A percentile compares a stretch with the other conserved stretches of the same genome.
phyloP scores from a whole-genome alignment of 805 yeast species.

The Tetrapisispora fleetii region DNA sequence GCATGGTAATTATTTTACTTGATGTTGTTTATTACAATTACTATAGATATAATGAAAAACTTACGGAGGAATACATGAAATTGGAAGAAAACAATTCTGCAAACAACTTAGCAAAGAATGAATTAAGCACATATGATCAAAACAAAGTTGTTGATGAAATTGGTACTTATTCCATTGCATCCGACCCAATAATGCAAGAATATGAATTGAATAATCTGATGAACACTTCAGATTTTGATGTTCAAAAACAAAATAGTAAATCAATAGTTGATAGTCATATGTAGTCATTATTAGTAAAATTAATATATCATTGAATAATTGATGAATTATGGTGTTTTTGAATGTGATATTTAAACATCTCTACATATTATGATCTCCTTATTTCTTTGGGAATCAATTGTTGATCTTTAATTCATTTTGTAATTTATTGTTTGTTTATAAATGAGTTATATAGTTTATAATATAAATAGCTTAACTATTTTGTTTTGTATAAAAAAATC shows the following conservation, averaged over 20 bases:
- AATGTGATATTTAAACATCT: not conserved
- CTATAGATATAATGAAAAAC: conserved; percentile 35
- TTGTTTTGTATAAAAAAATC: not conserved
- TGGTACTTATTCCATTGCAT: not conserved
- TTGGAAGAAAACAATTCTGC: not conserved
- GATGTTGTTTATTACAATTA: conserved; percentile 82
- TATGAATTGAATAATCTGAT: conserved; percentile 5
- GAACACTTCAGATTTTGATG: not conserved
- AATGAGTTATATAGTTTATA: conserved; percentile 1
- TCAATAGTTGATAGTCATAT: not conserved
- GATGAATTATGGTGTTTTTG: not conserved
- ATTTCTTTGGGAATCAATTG: not conserved
- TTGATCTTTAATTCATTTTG: not conserved
- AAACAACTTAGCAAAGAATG: not conserved
- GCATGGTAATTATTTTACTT: conserved; percentile 60
- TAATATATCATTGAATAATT: not conserved
- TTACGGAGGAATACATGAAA: not conserved
- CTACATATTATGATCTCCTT: not conserved
- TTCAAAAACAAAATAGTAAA: not conserved
- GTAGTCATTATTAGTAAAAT: not conserved
- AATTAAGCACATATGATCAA: not conserved
- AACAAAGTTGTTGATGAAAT: not conserved
- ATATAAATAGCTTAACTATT: conserved; percentile 1
- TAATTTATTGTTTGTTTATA: conserved; percentile 1
- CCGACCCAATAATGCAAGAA: conserved; percentile 5